A percentile compares a stretch with the other conserved stretches of the same genome.
Evolutionary conservation across 2,329 filamentous ascomycete species (phyloP).

Genomic region (Fusarium floridanum): DNA sequence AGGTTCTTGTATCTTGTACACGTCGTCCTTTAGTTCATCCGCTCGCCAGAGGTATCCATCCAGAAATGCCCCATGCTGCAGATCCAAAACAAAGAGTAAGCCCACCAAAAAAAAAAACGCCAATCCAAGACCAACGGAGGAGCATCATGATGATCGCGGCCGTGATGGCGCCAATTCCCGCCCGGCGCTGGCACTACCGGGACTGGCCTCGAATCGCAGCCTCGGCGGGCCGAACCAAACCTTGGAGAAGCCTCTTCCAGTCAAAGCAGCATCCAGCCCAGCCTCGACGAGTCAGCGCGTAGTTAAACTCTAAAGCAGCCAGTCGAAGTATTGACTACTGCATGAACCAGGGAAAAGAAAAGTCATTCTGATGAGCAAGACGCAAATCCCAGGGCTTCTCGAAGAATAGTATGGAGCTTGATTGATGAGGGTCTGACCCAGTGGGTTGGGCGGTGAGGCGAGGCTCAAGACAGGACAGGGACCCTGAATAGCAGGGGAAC

Average conservation of each 20-base stretch:
- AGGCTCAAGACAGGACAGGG: constrained; percentile 23
- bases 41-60: neutral
- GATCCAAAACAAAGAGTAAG: constrained; percentile 5
- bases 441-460: constrained; percentile 38
- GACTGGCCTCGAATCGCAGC: constrained; percentile 20
- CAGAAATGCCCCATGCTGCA: neutral
- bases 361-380: neutral
- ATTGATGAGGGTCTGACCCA: constrained; percentile 17
- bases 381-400: constrained; percentile 2
- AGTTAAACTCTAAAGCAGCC: constrained; percentile 26
- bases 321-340: neutral
- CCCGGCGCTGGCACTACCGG: constrained; percentile 10
- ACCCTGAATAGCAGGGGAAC: constrained; percentile 23
- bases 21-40: neutral
- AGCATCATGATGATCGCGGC: constrained; percentile 30
- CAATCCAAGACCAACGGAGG: constrained; percentile 6
- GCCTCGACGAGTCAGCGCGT: constrained; percentile 31
- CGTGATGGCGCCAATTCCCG: constrained; percentile 38
- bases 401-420: constrained; percentile 21
- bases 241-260: constrained; percentile 5
- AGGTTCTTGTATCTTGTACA: neutral
- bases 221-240: constrained; percentile 19
- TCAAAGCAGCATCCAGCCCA: constrained; percentile 12
- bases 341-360: constrained; percentile 16
- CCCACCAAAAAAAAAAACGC: constrained; percentile 10